Base-by-base conservation (phyloP, 1,284 basidiomycete genomes). In the Ustilago tritici region DNA sequence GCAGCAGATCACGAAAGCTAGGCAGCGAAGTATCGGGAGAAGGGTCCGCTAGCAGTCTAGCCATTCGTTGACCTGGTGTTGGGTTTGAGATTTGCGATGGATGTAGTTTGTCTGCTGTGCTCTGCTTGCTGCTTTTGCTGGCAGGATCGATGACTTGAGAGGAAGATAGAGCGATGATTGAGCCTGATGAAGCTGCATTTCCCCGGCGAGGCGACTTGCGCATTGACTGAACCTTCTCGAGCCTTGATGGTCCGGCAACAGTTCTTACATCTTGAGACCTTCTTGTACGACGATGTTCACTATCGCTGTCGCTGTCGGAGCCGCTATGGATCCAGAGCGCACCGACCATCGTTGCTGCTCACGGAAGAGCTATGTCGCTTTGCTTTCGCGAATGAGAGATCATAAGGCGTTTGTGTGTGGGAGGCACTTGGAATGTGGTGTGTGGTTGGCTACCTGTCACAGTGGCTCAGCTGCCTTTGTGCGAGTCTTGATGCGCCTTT, bases 251-350 rank as follows among this genome's bases (percentile, higher is more conserved):
- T 17, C 71, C 66, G 15, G 66, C 59, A 9, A 38, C 40, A 7
- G 61, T 36, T n/a, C 7, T 2, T 5, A 5, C 23, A 23, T 43
- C 12, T 17, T 55, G 57, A 19, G 55, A 53, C 14, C 43, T 49
- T 10, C 49, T 35, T 5, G 61, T 40, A 19, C 49, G 58, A 54
- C 52, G 61, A 43, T 35, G 47, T 3, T 49, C 38, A 54, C 23
- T 38, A 34, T 61, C 54, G 61, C 47, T 59, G 19, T 75, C 72
- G 53, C 56, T 67, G 40, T 76, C 73, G 0, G 73, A 70, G 41
- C 60, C 68, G 35, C 68, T 70, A 58, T 75, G 67, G 57, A 75
- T 70, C 67, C 67, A 75, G 14, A 75, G 54, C 23, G 72, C 72
- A 52, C 72, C 72, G 2, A 75, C 72, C 72, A 75, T 75, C 17